Conservation (phyloP, 2,329 filamentous ascomycete species). For the Cladosporium cucumerinum region DNA sequence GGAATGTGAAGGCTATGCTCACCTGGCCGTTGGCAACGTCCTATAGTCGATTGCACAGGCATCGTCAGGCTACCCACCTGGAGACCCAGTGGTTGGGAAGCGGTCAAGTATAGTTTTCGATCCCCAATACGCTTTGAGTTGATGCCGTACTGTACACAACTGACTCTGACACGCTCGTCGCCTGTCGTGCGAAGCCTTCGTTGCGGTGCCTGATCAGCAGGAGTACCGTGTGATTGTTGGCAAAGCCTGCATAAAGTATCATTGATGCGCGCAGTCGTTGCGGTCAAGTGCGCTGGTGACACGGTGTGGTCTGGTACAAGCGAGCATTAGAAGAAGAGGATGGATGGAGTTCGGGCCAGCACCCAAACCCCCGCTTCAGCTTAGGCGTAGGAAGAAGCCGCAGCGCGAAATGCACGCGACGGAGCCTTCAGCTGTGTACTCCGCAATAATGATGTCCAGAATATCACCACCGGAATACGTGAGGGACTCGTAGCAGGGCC, state of each 20-base stretch:
- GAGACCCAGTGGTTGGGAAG: background rate
- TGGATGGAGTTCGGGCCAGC: background rate
- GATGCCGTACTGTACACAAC: background rate
- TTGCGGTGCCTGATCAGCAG: background rate
- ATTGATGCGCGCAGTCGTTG: background rate
- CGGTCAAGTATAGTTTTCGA: background rate
- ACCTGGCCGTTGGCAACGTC: background rate
- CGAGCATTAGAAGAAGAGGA: background rate
- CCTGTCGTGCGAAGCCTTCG: background rate
- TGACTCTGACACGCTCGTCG: background rate
- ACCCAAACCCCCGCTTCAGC: background rate
- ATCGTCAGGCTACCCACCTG: background rate
- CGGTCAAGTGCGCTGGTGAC: background rate
- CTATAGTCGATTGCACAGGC: background rate
- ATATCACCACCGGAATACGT: background rate
- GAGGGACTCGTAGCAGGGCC: background rate
- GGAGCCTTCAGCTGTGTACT: background rate
- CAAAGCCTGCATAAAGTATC: background rate
- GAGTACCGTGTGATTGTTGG: background rate
- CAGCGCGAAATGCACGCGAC: background rate
- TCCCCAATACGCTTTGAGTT: background rate
- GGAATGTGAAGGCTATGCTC: background rate
- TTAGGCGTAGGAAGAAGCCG: background rate
- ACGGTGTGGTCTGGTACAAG: background rate
- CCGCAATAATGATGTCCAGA: background rate